phyloP scores from a whole-genome alignment of 768 basidiomycete genomes.

The Sutorius australiensis region DNA sequence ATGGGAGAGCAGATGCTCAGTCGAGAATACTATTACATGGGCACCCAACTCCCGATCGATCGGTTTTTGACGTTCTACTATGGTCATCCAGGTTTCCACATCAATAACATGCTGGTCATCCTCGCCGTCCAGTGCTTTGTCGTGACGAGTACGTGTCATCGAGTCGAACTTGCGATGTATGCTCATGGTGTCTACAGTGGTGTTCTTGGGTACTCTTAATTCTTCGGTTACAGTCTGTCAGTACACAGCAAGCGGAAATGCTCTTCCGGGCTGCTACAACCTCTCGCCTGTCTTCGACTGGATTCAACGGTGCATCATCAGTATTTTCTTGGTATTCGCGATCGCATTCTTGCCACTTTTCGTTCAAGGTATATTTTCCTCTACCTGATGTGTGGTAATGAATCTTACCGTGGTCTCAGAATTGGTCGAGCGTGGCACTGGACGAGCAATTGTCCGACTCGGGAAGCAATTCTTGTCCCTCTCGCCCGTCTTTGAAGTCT shows the following conservation, averaged over 20 bases:
- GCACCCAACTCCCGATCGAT: slow-evolving; percentile 96
- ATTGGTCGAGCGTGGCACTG: slow-evolving; percentile 91
- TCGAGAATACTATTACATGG: slow-evolving; percentile 97
- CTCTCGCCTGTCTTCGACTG: slow-evolving; percentile 89
- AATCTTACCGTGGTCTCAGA: slow-evolving; percentile 44
- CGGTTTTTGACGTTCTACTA: slow-evolving; percentile 99
- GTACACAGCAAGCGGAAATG: slow-evolving; percentile 68
- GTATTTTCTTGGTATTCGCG: slow-evolving; percentile 98
- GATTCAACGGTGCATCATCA: slow-evolving; percentile 95
- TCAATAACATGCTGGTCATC: slow-evolving; percentile 99
- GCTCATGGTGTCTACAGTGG: slow-evolving; percentile 52
- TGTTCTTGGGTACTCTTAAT: slow-evolving; percentile 92
- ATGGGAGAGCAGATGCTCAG: slow-evolving; percentile 99
- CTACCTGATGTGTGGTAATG: slow-evolving; percentile 12
- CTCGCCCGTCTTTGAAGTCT: slow-evolving; percentile 96
- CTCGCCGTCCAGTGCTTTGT: slow-evolving; percentile 95
- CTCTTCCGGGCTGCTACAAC: slow-evolving; percentile 92
- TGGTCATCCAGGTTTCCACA: slow-evolving; percentile 98
- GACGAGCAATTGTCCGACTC: slow-evolving; percentile 85
- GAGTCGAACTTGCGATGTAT: neutral
- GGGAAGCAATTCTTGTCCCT: slow-evolving; percentile 92
- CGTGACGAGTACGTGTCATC: slow-evolving; percentile 65
- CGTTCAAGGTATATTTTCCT: slow-evolving; percentile 69
- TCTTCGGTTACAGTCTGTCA: slow-evolving; percentile 74
- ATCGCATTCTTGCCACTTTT: slow-evolving; percentile 94